A percentile compares a stretch with the other conserved stretches of the same genome.
phyloP scores from a whole-genome alignment of 1,284 basidiomycete genomes.

The Malassezia nana region DNA sequence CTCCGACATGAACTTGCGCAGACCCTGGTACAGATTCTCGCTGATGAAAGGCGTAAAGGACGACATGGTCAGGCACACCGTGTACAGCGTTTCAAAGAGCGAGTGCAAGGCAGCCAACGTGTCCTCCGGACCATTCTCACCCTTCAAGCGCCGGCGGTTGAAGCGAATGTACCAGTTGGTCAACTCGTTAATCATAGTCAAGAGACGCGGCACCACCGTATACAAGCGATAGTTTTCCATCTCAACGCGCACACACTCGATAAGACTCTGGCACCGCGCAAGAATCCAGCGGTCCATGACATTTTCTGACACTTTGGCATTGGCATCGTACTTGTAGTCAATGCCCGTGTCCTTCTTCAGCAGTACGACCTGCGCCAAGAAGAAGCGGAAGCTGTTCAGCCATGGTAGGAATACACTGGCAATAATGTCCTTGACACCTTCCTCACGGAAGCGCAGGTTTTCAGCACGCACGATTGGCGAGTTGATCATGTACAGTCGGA shows the following conservation, averaged over 20 bases:
- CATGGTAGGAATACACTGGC: slow-evolving; percentile 92
- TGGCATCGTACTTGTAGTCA: slow-evolving; percentile 76
- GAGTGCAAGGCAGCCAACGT: slow-evolving; percentile 84
- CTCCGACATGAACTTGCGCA: slow-evolving; percentile 63
- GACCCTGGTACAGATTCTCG: slow-evolving; percentile 88
- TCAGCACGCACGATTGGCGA: slow-evolving; percentile 97
- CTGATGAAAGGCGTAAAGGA: slow-evolving; percentile 97
- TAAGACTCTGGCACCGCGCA: slow-evolving; percentile 90
- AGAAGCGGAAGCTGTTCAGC: slow-evolving; percentile 98
- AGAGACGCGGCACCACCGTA: slow-evolving; percentile 85
- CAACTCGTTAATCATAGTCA: slow-evolving; percentile 86
- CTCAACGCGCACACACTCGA: slow-evolving; percentile 79
- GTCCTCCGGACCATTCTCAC: slow-evolving; percentile 82
- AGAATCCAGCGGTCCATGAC: slow-evolving; percentile 99
- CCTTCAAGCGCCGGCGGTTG: slow-evolving; percentile 90
- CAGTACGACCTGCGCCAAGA: slow-evolving; percentile 85
- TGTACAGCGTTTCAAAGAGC: slow-evolving; percentile 87
- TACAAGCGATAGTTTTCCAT: slow-evolving; percentile 97
- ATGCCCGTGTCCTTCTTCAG: slow-evolving; percentile 71
- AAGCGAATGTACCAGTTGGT: slow-evolving; percentile 99
- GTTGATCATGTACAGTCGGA: slow-evolving; percentile 96
- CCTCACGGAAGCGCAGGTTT: slow-evolving; percentile 93
- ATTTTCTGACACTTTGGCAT: slow-evolving; percentile 74
- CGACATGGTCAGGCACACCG: slow-evolving; percentile 89
- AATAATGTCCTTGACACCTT: slow-evolving; percentile 91